phyloP scores from a whole-genome alignment of 306 rosid species.

The Quercus mongolica region DNA sequence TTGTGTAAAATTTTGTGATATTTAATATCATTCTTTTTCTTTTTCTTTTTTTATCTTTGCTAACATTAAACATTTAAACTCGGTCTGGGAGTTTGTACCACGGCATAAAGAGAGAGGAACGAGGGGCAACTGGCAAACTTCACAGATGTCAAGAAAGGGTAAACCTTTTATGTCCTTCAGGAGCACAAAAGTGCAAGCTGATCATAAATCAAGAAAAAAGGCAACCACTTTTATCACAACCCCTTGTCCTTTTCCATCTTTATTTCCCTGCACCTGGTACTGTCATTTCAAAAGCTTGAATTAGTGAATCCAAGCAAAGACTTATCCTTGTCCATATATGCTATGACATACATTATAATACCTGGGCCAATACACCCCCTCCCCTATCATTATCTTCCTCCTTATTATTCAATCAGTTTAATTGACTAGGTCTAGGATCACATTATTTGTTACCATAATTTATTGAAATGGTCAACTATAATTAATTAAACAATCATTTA shows the following conservation, averaged over 20 bases:
- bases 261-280: constrained; percentile 10
- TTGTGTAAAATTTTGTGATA: too few species aligned
- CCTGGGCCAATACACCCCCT: too few species aligned
- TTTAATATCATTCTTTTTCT: too few species aligned
- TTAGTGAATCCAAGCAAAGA: background rate
- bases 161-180: background rate
- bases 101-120: background rate
- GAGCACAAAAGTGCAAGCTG: constrained; percentile 6
- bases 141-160: constrained; percentile 18
- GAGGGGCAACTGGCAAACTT: constrained; percentile 11
- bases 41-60: background rate
- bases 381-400: too few species aligned
- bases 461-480: too few species aligned
- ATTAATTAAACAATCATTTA: too few species aligned
- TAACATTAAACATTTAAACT: too few species aligned
- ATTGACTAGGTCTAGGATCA: too few species aligned
- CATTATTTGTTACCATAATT: too few species aligned
- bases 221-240: constrained; percentile 12
- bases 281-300: constrained; percentile 22
- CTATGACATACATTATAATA: background rate
- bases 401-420: too few species aligned
- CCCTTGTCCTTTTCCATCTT: constrained; percentile 13
- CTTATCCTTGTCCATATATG: constrained; percentile 8
- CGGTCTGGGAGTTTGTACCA: background rate
- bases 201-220: constrained; percentile 28